phyloP scores from a whole-genome alignment of 2,329 filamentous ascomycete genomes.

The Fusarium annulatum region DNA sequence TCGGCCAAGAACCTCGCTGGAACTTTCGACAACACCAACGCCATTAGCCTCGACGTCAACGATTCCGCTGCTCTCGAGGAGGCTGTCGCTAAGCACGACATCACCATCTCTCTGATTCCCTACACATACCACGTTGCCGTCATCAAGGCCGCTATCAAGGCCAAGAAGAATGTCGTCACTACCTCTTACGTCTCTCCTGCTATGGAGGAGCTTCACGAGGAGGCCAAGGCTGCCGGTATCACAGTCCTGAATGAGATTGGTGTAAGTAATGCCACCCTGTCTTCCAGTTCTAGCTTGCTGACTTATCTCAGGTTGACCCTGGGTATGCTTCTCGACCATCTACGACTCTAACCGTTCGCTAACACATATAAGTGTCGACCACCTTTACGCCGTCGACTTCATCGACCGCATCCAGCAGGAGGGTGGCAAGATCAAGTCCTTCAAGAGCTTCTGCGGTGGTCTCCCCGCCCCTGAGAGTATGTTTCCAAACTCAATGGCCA shows the following conservation, averaged over 20 bases:
- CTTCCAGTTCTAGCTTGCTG: not conserved
- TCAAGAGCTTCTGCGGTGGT: conserved; percentile 88
- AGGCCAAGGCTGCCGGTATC: conserved; percentile 89
- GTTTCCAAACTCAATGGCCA: not conserved
- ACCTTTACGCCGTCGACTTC: conserved; percentile 82
- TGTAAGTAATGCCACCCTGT: conserved; percentile 50
- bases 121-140: conserved; percentile 90
- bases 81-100: conserved; percentile 81
- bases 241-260: conserved; percentile 99
- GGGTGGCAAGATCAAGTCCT: conserved; percentile 86
- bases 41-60: conserved; percentile 87
- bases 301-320: conserved; percentile 36
- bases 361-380: conserved; percentile 30
- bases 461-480: conserved; percentile 69
- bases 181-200: conserved; percentile 93
- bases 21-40: conserved; percentile 76
- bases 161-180: conserved; percentile 96
- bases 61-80: conserved; percentile 81
- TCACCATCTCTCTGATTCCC: conserved; percentile 86
- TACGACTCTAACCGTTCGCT: not conserved
- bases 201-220: conserved; percentile 87
- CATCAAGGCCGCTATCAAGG: conserved; percentile 91
- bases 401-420: conserved; percentile 88
- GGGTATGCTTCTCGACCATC: conserved; percentile 22
- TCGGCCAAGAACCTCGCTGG: conserved; percentile 79